A percentile compares a stretch with the other conserved stretches of the same genome.
These are phyloP conservation scores for Sphaerostilbella broomeana DNA, from an alignment of 2,329 filamentous ascomycete species.

Conservation along the genomic window DNA sequence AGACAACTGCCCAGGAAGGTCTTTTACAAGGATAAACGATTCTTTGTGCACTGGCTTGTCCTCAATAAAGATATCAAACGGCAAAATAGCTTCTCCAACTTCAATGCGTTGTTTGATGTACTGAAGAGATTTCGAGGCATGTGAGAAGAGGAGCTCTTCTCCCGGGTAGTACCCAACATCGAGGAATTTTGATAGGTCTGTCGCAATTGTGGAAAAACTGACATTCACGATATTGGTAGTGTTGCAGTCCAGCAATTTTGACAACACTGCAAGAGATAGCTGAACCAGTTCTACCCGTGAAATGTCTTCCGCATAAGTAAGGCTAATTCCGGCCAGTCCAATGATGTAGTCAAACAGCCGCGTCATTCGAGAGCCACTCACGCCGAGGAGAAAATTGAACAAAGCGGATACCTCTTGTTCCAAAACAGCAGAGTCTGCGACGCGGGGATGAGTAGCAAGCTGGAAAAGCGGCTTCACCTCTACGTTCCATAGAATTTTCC, in stretches of 20 bases:
- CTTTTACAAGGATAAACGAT: slow-evolving; percentile 24
- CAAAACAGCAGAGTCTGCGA: slow-evolving; percentile 32
- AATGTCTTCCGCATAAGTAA: slow-evolving; percentile 6
- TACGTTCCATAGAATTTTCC: slow-evolving; percentile 18
- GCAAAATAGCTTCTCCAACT: slow-evolving; percentile 19
- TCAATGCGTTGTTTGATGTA: slow-evolving; percentile 27
- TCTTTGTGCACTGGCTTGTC: slow-evolving; percentile 16
- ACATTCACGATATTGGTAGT: slow-evolving; percentile 27
- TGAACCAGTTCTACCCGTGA: slow-evolving; percentile 20
- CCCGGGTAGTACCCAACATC: slow-evolving; percentile 9
- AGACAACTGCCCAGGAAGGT: slow-evolving; percentile 30
- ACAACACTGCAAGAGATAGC: slow-evolving; percentile 24
- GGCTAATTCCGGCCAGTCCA: slow-evolving; percentile 16
- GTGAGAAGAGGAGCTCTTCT: slow-evolving; percentile 22
- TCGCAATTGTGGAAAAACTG: slow-evolving; percentile 11
- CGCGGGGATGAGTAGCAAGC: slow-evolving; percentile 27
- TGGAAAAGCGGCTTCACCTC: slow-evolving; percentile 27
- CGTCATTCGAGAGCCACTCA: slow-evolving; percentile 26
- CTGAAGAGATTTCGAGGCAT: slow-evolving; percentile 25
- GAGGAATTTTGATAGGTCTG: slow-evolving; percentile 20
- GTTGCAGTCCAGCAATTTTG: slow-evolving; percentile 31
- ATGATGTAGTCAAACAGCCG: slow-evolving; percentile 26
- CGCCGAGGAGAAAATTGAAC: slow-evolving; percentile 29
- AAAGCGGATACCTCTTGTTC: slow-evolving; percentile 31
- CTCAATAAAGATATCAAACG: no score